Percentiles rank a stretch among this genome's conserved stretches.
Conservation (phyloP, 2,329 filamentous ascomycete species). For the Penicillium sp. region DNA sequence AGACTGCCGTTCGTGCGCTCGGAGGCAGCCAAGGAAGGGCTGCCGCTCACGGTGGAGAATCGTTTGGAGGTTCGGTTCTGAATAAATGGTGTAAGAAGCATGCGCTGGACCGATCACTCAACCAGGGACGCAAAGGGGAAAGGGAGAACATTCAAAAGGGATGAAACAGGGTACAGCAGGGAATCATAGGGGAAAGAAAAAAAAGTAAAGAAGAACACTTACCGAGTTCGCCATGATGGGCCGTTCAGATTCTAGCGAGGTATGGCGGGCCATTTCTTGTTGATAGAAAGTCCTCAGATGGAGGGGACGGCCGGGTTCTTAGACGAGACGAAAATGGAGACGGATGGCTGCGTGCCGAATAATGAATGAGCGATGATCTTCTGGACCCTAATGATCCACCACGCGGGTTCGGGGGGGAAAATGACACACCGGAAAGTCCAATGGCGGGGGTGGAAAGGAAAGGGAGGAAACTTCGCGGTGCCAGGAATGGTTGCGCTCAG, state of each 20-base stretch:
- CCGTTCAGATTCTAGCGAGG: slow-evolving; percentile 50
- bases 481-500: no score
- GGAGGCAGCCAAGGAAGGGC: slow-evolving; percentile 43
- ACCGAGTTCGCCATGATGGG: slow-evolving; percentile 53
- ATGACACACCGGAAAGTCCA: background rate
- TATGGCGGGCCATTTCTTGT: slow-evolving; percentile 33
- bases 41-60: slow-evolving; percentile 49
- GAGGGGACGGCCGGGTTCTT: slow-evolving; percentile 3
- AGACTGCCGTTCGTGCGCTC: slow-evolving; percentile 41
- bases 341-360: background rate
- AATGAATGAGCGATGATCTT: background rate
- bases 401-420: background rate
- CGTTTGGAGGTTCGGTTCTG: slow-evolving; percentile 49
- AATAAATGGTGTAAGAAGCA: slow-evolving; percentile 10
- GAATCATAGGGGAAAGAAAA: no score
- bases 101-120: background rate
- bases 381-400: slow-evolving; percentile 1
- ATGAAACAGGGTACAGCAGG: slow-evolving; percentile 1
- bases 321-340: no score
- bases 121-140: background rate
- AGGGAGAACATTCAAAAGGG: no score
- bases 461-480: slow-evolving; percentile 7
- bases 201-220: slow-evolving; percentile 21
- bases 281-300: background rate
- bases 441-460: background rate